Conservation (phyloP, 768 basidiomycete genomes). For the Gelatoporia subvermispora region DNA sequence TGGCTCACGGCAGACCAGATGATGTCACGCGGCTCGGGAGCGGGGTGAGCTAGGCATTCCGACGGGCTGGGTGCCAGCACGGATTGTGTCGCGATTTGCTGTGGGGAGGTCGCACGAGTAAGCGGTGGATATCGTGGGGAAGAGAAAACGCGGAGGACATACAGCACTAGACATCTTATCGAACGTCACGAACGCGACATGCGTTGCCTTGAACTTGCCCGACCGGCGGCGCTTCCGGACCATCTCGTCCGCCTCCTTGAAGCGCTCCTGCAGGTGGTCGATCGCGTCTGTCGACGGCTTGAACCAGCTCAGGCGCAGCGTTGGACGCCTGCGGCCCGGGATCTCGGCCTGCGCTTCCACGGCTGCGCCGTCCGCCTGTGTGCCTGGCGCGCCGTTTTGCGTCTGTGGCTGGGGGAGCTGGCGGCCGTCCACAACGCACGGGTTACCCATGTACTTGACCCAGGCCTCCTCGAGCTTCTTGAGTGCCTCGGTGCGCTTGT, state of each 20-base stretch:
- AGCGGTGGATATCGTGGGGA: neutral
- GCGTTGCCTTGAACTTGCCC: constrained; percentile 77
- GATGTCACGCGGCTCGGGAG: constrained; percentile 94
- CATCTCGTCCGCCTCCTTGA: constrained; percentile 75
- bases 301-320: constrained; percentile 71
- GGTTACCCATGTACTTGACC: constrained; percentile 92
- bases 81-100: constrained; percentile 88
- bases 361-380: constrained; percentile 45
- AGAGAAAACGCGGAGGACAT: constrained; percentile 23
- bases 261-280: constrained; percentile 78
- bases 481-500: constrained; percentile 76
- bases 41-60: constrained; percentile 63
- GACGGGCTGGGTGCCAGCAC: constrained; percentile 69
- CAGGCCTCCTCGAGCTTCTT: constrained; percentile 78
- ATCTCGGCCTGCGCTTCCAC: constrained; percentile 32
- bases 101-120: constrained; percentile 2
- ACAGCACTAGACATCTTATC: constrained; percentile 93
- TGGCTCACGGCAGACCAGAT: constrained; percentile 89
- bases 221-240: constrained; percentile 68
- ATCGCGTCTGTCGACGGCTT: constrained; percentile 79
- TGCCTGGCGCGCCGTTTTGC: constrained; percentile 52
- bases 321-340: constrained; percentile 74
- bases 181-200: constrained; percentile 92
- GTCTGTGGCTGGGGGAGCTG: constrained; percentile 43
- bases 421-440: constrained; percentile 61